A percentile compares a stretch with the other conserved stretches of the same genome.
Evolutionary conservation across 306 rosid species (phyloP).

Genomic region (Pueraria montana): DNA sequence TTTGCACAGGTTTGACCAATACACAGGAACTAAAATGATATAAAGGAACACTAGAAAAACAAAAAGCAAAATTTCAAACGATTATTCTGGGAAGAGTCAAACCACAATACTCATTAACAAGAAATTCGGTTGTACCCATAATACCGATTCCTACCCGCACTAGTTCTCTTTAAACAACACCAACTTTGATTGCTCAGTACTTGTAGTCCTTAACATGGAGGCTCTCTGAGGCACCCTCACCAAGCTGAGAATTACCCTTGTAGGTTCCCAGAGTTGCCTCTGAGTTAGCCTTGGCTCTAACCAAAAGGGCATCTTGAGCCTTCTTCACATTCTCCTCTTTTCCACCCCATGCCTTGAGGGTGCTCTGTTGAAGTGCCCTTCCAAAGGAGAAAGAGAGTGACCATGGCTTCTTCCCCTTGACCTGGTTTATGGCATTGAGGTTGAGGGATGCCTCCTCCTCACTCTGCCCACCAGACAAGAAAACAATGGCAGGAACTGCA

Average conservation of each 20-base stretch:
- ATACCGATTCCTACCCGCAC: slow-evolving; percentile 29
- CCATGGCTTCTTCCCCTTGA: slow-evolving; percentile 63
- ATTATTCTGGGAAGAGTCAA: slow-evolving; percentile 40
- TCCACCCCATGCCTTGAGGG: slow-evolving; percentile 58
- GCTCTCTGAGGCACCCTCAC: slow-evolving; percentile 52
- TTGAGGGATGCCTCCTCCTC: slow-evolving; percentile 55
- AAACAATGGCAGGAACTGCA: slow-evolving; percentile 56
- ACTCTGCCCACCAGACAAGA: slow-evolving; percentile 60
- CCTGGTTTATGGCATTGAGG: slow-evolving; percentile 58
- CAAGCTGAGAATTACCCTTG: slow-evolving; percentile 51
- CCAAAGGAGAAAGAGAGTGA: slow-evolving; percentile 59
- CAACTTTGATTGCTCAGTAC: slow-evolving; percentile 47
- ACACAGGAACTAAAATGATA: slow-evolving; percentile 33
- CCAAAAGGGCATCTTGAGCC: slow-evolving; percentile 51
- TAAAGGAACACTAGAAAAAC: background rate
- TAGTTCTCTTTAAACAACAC: background rate
- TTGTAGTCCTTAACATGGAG: slow-evolving; percentile 51
- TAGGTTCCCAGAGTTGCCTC: slow-evolving; percentile 58
- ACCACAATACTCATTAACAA: slow-evolving; percentile 33
- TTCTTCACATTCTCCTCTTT: slow-evolving; percentile 55
- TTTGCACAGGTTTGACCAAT: slow-evolving; percentile 23
- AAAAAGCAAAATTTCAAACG: slow-evolving; percentile 30
- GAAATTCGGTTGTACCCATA: slow-evolving; percentile 23
- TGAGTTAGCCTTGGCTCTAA: slow-evolving; percentile 57
- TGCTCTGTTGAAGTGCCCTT: slow-evolving; percentile 63